Percentiles rank a stretch among this genome's conserved stretches.
These are phyloP conservation scores for Asterella californica DNA, from an alignment of 225 moss, liverwort and hornwort genomes.

Conservation along the genomic window DNA sequence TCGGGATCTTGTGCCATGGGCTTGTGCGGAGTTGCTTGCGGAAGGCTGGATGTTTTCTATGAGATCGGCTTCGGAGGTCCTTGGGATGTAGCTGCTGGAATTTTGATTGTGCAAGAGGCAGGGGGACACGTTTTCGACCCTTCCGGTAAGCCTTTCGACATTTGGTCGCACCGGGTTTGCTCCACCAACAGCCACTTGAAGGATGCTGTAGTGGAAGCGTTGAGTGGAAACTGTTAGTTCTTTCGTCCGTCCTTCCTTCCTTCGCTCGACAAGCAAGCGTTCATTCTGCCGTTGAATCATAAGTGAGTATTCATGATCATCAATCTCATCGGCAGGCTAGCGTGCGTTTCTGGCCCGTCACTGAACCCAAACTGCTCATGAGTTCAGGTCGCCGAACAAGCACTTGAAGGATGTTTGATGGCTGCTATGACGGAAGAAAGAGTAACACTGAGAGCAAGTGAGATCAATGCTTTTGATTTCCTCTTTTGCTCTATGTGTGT, in stretches of 20 bases:
- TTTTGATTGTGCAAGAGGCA: constrained; percentile 75
- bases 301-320: not conserved
- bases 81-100: constrained; percentile 93
- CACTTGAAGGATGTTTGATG: not conserved
- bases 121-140: constrained; percentile 87
- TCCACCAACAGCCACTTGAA: constrained; percentile 63
- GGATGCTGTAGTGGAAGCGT: constrained; percentile 50
- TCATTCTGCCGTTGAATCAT: no score
- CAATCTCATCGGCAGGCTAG: no score
- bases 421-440: not conserved
- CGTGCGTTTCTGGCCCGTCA: no score
- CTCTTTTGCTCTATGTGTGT: not conserved
- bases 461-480: not conserved
- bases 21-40: constrained; percentile 81
- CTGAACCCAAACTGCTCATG: not conserved
- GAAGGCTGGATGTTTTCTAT: constrained; percentile 84
- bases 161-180: constrained; percentile 65
- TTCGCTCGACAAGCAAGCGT: no score
- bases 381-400: not conserved
- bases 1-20: constrained; percentile 89
- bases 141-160: constrained; percentile 64
- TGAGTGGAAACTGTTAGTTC: constrained; percentile 20
- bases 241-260: not conserved
- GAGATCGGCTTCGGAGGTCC: constrained; percentile 88
- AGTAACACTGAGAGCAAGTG: not conserved